These are phyloP conservation scores for Populus deltoides DNA, from an alignment of 345 rosid genomes.

Conservation along the genomic window DNA sequence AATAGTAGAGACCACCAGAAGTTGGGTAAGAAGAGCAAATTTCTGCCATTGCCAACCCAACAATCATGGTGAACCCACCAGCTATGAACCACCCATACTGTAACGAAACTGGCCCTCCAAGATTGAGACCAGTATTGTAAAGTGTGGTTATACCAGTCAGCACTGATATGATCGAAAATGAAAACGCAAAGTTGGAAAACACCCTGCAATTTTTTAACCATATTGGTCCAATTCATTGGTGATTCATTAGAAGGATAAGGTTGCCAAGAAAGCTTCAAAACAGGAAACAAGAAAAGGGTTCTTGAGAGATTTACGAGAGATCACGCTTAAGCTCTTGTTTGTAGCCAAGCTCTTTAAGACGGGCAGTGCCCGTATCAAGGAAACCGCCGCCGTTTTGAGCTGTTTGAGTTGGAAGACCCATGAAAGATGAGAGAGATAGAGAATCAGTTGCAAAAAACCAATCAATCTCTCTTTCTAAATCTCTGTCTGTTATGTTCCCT, in stretches of 20 bases:
- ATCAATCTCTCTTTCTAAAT: not conserved
- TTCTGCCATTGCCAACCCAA: conserved; percentile 89
- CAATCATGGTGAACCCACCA: conserved; percentile 78
- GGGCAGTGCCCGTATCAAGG: conserved; percentile 62
- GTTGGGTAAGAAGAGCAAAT: conserved; percentile 96
- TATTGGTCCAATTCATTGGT: conserved; percentile 3
- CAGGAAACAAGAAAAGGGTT: not conserved
- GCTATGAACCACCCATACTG: conserved; percentile 90
- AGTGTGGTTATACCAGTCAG: conserved; percentile 93
- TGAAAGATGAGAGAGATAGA: not conserved
- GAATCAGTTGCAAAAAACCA: not conserved
- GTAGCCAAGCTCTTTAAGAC: conserved; percentile 89
- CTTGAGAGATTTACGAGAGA: conserved; percentile 59
- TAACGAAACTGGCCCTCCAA: conserved; percentile 76
- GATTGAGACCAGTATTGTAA: conserved; percentile 69
- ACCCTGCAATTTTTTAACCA: conserved; percentile 46
- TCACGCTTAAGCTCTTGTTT: conserved; percentile 97
- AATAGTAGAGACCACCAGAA: conserved; percentile 94
- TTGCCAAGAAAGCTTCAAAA: not conserved
- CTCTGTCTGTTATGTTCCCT: not conserved
- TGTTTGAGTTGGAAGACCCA: conserved; percentile 30
- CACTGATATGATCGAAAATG: conserved; percentile 88
- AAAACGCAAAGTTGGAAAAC: conserved; percentile 88
- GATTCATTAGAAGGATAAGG: not conserved
- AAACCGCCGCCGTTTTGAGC: conserved; percentile 19